Evolutionary conservation across 2,329 filamentous ascomycete species (phyloP).

Genomic region (Pyricularia grisea): DNA sequence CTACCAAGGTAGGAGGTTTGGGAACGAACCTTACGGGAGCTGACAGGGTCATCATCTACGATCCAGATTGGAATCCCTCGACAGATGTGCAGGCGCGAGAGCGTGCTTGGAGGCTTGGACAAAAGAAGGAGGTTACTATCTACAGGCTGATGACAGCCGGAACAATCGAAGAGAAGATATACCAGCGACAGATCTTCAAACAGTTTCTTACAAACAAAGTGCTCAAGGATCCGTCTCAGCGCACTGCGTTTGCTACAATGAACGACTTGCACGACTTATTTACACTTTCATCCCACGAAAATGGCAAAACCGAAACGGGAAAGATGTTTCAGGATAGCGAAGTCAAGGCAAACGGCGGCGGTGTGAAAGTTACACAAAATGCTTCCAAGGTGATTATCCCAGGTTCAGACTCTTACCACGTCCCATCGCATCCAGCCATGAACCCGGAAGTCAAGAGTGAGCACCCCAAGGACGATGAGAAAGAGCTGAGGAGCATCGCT

Average conservation of each 20-base stretch:
- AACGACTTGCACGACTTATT: slow-evolving; percentile 90
- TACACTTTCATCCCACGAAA: slow-evolving; percentile 58
- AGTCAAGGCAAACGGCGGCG: slow-evolving; percentile 39
- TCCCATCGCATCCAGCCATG: slow-evolving; percentile 4
- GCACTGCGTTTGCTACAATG: slow-evolving; percentile 53
- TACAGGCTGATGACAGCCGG: slow-evolving; percentile 97
- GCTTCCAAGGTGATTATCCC: background rate
- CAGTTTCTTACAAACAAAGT: slow-evolving; percentile 97
- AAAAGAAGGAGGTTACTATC: slow-evolving; percentile 91
- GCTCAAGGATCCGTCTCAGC: slow-evolving; percentile 85
- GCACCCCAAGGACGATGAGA: slow-evolving; percentile 16
- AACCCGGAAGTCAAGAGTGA: slow-evolving; percentile 6
- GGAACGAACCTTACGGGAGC: slow-evolving; percentile 93
- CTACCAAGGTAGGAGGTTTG: slow-evolving; percentile 89
- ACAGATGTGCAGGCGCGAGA: slow-evolving; percentile 94
- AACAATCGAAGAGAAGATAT: slow-evolving; percentile 98
- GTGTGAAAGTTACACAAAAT: background rate
- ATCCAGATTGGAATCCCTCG: slow-evolving; percentile 97
- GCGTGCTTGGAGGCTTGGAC: slow-evolving; percentile 88
- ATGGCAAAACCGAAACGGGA: slow-evolving; percentile 71
- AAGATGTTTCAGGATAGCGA: slow-evolving; percentile 83
- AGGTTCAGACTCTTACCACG: slow-evolving; percentile 3
- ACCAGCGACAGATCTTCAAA: slow-evolving; percentile 97
- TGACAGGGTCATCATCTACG: slow-evolving; percentile 93
- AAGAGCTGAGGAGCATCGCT: slow-evolving; percentile 23